These are phyloP conservation scores for Cylindrotheca fusiformis DNA, from an alignment of 108 stramenopile genomes.

Conservation along the genomic window DNA sequence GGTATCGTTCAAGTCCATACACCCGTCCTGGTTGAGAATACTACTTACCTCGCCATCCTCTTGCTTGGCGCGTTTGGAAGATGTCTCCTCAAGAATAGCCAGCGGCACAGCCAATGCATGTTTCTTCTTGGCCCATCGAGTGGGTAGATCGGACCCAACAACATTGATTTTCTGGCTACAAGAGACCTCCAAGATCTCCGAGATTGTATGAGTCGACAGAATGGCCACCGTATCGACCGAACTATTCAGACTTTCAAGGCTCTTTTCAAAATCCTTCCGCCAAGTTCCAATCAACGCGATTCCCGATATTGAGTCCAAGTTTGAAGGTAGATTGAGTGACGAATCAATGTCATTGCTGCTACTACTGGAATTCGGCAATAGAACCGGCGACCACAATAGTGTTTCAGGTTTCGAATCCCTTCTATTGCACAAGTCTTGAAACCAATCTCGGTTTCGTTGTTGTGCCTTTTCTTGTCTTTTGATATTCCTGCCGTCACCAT, in stretches of 20 bases:
- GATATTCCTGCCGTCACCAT: conserved; percentile 5
- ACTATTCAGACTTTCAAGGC: neutral
- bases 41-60: neutral
- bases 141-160: conserved; percentile 50
- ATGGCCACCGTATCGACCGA: conserved; percentile 8
- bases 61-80: conserved; percentile 5
- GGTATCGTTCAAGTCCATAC: conserved; percentile 49
- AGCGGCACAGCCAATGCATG: conserved; percentile 19
- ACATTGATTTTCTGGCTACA: conserved; percentile 10
- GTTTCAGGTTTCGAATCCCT: neutral
- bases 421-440: conserved; percentile 10
- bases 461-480: conserved; percentile 22
- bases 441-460: conserved; percentile 24
- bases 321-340: neutral
- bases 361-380: conserved; percentile 9
- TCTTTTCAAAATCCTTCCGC: conserved; percentile 5
- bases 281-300: conserved; percentile 28
- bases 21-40: conserved; percentile 36
- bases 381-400: conserved; percentile 21
- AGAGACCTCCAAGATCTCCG: conserved; percentile 19
- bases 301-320: conserved; percentile 9
- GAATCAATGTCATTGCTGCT: neutral
- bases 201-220: conserved; percentile 23
- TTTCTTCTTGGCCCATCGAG: conserved; percentile 21
- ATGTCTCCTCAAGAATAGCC: neutral